phyloP scores from a whole-genome alignment of 164 flowering plant species.

The Chloranthus sessilifolius region DNA sequence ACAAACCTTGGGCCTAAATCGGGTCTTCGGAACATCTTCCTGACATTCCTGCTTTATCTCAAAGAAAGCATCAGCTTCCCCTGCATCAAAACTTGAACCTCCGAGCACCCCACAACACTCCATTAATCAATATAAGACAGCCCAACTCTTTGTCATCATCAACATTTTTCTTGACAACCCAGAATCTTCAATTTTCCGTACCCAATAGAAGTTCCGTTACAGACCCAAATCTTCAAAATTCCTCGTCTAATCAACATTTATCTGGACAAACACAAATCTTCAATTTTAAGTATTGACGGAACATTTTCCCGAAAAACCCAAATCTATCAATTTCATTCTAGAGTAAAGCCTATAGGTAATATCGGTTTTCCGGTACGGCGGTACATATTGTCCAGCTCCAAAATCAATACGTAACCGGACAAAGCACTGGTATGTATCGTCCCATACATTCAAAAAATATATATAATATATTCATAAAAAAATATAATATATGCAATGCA shows the following conservation, averaged over 20 bases:
- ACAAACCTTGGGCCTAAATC: slow-evolving; percentile 59
- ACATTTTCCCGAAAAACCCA: not conserved
- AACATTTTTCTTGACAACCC: not conserved
- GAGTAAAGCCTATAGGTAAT: too few species aligned
- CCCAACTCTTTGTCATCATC: not conserved
- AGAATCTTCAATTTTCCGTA: slow-evolving; percentile 2
- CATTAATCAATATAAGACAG: not conserved
- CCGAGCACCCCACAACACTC: slow-evolving; percentile 5
- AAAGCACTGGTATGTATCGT: too few species aligned
- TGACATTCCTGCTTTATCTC: slow-evolving; percentile 55
- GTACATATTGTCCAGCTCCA: too few species aligned
- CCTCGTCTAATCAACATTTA: not conserved
- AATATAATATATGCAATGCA: too few species aligned
- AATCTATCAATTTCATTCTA: too few species aligned
- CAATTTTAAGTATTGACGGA: not conserved
- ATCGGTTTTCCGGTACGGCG: too few species aligned
- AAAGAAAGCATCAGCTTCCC: slow-evolving; percentile 37
- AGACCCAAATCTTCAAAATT: not conserved
- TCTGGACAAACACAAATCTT: not conserved
- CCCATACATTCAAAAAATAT: too few species aligned
- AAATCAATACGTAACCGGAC: too few species aligned
- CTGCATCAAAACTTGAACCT: slow-evolving; percentile 17
- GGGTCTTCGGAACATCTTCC: slow-evolving; percentile 54
- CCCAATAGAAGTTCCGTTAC: not conserved
- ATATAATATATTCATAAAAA: too few species aligned